Evolutionary conservation across 441 rosid species (phyloP), one percentile per base, ranked within the genome.

Genomic region (Pelargonium cotyledonis): DNA sequence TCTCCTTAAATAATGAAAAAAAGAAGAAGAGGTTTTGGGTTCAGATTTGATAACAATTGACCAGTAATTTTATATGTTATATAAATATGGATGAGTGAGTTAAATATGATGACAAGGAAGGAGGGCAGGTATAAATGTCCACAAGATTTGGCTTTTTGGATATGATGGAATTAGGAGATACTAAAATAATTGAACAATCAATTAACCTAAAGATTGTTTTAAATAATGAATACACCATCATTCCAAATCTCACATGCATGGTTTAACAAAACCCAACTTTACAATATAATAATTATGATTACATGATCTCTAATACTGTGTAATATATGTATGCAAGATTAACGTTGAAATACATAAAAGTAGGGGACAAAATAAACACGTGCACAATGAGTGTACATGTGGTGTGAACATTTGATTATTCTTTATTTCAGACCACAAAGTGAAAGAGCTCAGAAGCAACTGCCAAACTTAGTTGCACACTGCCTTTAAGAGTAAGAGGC

Each of bases 141-240:
- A 51, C 58, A 14, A 51, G 58, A 51, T 51, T 51, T 51, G 16
- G 16, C 53, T n/a, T 51, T 51, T n/a, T 51, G 58, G 58, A n/a
- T 51, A 51, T 51, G 58, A n/a, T 51, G 18, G n/a, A 51, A n/a
- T 51, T 51, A 14, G 18, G 58, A 51, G 18, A 15, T 14, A 47
- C 0, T 49, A 3, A 51, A 51, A 51, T 51, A 51, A 47, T n/a
- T 5, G 58, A 51, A n/a, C 58, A 51, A n/a, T n/a, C 16, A 6
- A n/a, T 51, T 51, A 38, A 38, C 41, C 41, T 21, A 21, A 21
- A 51, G 58, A n/a, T 51, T 51, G 58, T 16, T 51, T 51, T n/a
- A 51, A 51, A n/a, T 51, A 51, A 51, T 51, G 58, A 3, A 12
- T 2, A 14, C 1, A 14, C n/a, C n/a, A 46, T 46, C 12, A 44